Percentiles rank a stretch among this genome's conserved stretches.
phyloP scores from a whole-genome alignment of 306 rosid species.

The Nissolia schottii region DNA sequence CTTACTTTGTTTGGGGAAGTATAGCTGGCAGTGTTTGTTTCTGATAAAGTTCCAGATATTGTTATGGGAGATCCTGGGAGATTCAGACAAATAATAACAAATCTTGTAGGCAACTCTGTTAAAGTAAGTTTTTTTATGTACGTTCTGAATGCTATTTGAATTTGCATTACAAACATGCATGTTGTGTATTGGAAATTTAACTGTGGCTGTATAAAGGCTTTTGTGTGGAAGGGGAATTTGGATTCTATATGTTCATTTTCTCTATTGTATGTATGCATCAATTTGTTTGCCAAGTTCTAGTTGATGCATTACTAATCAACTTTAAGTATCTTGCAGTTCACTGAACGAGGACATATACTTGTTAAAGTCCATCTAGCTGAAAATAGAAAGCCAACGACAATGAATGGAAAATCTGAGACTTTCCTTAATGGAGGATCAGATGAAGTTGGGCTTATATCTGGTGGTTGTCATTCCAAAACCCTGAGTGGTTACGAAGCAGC shows the following conservation, averaged over 20 bases:
- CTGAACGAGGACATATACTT: slow-evolving; percentile 90
- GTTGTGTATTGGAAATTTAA: slow-evolving; percentile 1
- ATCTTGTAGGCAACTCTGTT: slow-evolving; percentile 96
- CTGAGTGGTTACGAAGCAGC: slow-evolving; percentile 92
- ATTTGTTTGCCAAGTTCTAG: slow-evolving; percentile 7
- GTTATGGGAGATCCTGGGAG: slow-evolving; percentile 96
- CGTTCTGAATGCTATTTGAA: not conserved
- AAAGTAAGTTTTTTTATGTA: slow-evolving; percentile 50
- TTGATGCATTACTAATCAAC: slow-evolving; percentile 20
- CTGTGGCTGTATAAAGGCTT: not conserved
- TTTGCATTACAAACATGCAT: slow-evolving; percentile 3
- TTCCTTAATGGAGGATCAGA: slow-evolving; percentile 57
- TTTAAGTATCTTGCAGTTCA: slow-evolving; percentile 62
- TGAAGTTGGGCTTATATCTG: slow-evolving; percentile 37
- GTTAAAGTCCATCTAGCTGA: slow-evolving; percentile 84
- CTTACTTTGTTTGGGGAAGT: slow-evolving; percentile 34
- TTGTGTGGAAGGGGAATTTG: not conserved
- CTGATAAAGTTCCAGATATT: slow-evolving; percentile 85
- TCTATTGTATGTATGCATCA: not conserved
- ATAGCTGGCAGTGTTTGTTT: slow-evolving; percentile 95
- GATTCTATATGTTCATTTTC: not conserved
- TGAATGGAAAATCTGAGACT: slow-evolving; percentile 47
- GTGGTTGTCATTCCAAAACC: slow-evolving; percentile 57
- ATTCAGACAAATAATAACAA: slow-evolving; percentile 93
- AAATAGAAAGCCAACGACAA: slow-evolving; percentile 29